Evolutionary conservation across 371 early-diverging fungal genomes (phyloP), one percentile per base, ranked within the genome.

Genomic region (Apophysomyces variabilis): DNA sequence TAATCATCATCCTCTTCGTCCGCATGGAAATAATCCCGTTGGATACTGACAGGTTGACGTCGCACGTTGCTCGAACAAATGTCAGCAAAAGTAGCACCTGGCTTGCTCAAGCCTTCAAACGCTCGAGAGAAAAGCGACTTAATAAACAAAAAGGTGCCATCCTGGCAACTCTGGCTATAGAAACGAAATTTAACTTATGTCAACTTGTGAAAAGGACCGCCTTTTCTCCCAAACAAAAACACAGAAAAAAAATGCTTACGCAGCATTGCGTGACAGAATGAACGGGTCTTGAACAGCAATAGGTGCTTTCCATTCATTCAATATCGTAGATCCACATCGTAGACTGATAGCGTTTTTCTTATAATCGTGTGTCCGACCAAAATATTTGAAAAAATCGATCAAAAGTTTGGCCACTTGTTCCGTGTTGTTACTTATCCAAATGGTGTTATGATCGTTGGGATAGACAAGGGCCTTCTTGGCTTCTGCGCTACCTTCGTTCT

Each of bases 241-340:
- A 3, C 3, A 1, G 3, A 26, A 9, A 13, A 13, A 26, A 37
- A 38, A 21, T n/a, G 38, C 69, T 65, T 69, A 69, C 69, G 69
- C 65, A 16, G 64, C 62, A 37, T 69, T 69, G 14, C 69, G 57
- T 1, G 35, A 45, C 7, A 11, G 21, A 46, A 69, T 69, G 21
- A 69, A 69, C 4, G 69, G 69, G 58, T 69, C 69, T 16, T 58
- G 35, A 5, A 69, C 59, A 9, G 45, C 69, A 16, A 69, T 41
- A 4, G 4, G 1, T 38, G 38, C 7, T 6, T 61, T 18, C 14
- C 58, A 32, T 54, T 50, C 38, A 16, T 58, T 26, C 39, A 18
- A 8, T 59, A 32, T 9, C 36, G 39, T 16, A 7, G 56, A 18
- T 16, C 14, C 26, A 7, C 38, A 35, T 7, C 38, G 32, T 2